Evolutionary conservation across 148 eudicot species (phyloP), one percentile per base, ranked within the genome.

Genomic region (Rhododendron williamsianum): DNA sequence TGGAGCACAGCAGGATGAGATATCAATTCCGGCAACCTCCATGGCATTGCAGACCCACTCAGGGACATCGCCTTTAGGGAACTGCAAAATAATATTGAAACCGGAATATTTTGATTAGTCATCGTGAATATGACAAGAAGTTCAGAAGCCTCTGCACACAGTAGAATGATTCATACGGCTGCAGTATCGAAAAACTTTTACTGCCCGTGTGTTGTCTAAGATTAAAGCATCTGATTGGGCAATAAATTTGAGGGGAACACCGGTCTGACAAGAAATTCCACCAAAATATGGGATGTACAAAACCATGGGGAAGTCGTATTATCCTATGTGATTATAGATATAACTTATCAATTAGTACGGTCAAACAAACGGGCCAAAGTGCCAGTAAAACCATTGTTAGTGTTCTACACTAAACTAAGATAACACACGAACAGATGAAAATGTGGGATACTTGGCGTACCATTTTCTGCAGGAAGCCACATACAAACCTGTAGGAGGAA

Each of bases 21-120:
- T 90, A 87, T 95, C 95, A 25, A 95, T 90, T 72, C 93, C 98
- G 8, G 98, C 95, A 85, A 94, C 96, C 90, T 93, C 94, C 98
- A 95, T 94, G 78, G 98, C 98, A 81, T 93, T 89, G 91, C 96
- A 90, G 69, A 94, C 98, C 98, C 98, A 95, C 85, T 92, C 91
- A 0, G 98, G 98, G 43, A 94, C 96, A 90, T 95, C 94, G 12
- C 98, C 98, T 87, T 90, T 85, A 2, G 98, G 98, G 84, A 94
- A 95, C 98, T 94, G 83, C 89, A 89, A 67, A 80, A 48, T 16
- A 30, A 35, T 10, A 45, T 23, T 10, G 9, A 63, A 48, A 43
- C 3, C 51, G 9, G 49, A 60, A 65, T 6, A 38, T 16, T 38
- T 82, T 25, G 13, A 60, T 46, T 63, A 63, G 49, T 41, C 23